Evolutionary conservation across 2,329 filamentous ascomycete genomes (phyloP), one percentile per base, ranked within the genome.

Genomic region (Fusarium stilboides): DNA sequence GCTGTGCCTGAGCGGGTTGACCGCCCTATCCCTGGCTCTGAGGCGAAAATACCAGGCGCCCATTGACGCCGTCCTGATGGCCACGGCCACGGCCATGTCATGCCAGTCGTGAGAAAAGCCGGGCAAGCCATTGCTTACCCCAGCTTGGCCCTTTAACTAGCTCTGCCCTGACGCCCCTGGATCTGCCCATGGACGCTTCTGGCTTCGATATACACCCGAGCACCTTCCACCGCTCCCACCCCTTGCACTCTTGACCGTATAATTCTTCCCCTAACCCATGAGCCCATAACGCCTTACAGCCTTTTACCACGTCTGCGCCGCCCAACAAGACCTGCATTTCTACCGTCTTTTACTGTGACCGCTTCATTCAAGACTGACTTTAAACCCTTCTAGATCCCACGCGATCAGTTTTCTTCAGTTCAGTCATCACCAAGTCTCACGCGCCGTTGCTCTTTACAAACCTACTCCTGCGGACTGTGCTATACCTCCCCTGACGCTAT

Each of bases 181-280:
- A 73, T 66, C 71, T 74, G 69, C 65, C 61, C 66, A 74, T 73
- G 46, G 57, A 69, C 65, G 43, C 64, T 50, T 57, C 49, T 62
- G 54, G 42, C 37, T 64, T 54, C 37, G 54, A 68, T 61, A 62
- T 65, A 56, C 56, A 46, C 57, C 61, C 51, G 50, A 58, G 44
- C 61, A 52, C 54, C 63, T 69, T 69, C 66, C 70, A 70, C 67
- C 68, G 68, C 68, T 70, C 37, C 47, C 14, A 37, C 24, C 40
- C 62, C 66, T 58, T 56, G 43, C 31, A n/a, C 19, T 43, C 54
- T 69, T 70, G 58, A 69, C 66, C 66, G 66, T 70, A 56, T 65
- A 46, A 56, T 69, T 45, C 65, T 56, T 65, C 57, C 67, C 70
- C 71, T 74, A 64, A 71, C 63, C 70, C 66, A 73, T 74, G 65